Base-by-base conservation (phyloP, 139 green algal species). In the Desmodesmus armatus region DNA sequence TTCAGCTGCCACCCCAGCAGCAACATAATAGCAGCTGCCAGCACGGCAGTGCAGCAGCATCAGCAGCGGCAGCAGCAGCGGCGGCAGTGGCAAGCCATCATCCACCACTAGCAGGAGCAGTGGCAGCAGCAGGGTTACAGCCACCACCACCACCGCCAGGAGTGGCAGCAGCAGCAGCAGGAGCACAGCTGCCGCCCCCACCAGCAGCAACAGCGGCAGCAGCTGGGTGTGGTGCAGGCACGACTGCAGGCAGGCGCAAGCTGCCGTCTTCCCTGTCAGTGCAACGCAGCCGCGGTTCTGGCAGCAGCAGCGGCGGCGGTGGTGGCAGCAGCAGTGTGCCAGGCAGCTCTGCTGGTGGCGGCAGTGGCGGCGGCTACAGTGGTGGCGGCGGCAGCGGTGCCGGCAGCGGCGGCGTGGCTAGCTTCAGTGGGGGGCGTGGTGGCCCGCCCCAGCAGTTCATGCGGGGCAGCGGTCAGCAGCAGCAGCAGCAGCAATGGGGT, bases 171-270 rank as follows among this genome's bases (percentile, higher is more conserved):
- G 71, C 41, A 78, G 66, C 40, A 40, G 40, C 11, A 62, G n/a
- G 31, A 44, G 65, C 2, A 29, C 65, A 72, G 31, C 33, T 33
- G 35, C 19, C 65, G 43, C 7, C 71, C 19, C 19, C 71, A 62
- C 35, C 62, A 51, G 69, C 69, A 70, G 62, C 29, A 21, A 55
- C 71, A 62, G 71, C 71, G 60, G 71, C 71, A 78, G 41, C 39
- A 62, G 39, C 40, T 78, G 71, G 41, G 19, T 11, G 5, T 78
- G 71, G 41, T 37, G 71, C 23, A 2, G 6, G 5, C 49, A 40
- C 23, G 74, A 69, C 53, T 82, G 41, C 58, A 43, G 53, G 29
- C 69, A 72, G 67, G 19, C 51, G 33, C 25, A 73, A 27, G 69
- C 47, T 40, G 44, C 55, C 39, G 62, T 85, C 21, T 5, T 60